Conservation (phyloP, 495 filamentous ascomycete species). For the Viridothelium virens region DNA sequence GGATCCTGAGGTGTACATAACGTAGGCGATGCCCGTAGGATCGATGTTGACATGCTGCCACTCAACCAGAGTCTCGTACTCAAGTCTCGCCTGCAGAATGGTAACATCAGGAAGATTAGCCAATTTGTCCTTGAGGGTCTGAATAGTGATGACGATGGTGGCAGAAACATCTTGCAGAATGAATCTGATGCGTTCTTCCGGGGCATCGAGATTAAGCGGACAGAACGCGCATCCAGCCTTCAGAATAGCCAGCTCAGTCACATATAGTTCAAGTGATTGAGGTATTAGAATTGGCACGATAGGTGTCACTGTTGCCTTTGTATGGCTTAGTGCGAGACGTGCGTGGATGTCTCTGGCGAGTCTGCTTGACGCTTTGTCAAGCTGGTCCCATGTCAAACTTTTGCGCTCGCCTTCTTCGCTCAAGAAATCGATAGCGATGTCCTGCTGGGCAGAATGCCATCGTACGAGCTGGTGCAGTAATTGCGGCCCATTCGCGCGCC, state of each 20-base stretch:
- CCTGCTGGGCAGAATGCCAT: constrained; percentile 19
- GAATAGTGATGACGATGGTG: constrained; percentile 29
- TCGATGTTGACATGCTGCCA: constrained; percentile 2
- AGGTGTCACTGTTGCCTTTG: not conserved
- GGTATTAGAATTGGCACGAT: constrained; percentile 67
- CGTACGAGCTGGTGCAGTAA: constrained; percentile 59
- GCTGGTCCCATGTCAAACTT: constrained; percentile 48
- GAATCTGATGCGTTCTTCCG: constrained; percentile 62
- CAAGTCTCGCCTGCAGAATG: constrained; percentile 14
- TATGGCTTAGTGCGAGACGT: not conserved
- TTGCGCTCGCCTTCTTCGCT: constrained; percentile 37
- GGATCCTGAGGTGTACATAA: constrained; percentile 87
- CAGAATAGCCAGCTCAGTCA: constrained; percentile 61
- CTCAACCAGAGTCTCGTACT: constrained; percentile 7
- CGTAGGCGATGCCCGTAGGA: constrained; percentile 58
- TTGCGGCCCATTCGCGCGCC: constrained; percentile 47
- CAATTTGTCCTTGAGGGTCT: constrained; percentile 13
- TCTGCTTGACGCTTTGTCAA: constrained; percentile 49
- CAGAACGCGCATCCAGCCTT: constrained; percentile 76
- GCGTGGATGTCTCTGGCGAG: constrained; percentile 45
- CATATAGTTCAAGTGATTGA: constrained; percentile 64
- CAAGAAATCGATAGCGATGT: constrained; percentile 54
- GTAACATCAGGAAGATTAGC: constrained; percentile 31
- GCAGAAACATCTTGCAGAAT: constrained; percentile 58
- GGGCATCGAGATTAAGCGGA: constrained; percentile 64